These are phyloP conservation scores for Phytopythium litorale DNA, from an alignment of 352 stramenopile genomes.

Conservation along the genomic window DNA sequence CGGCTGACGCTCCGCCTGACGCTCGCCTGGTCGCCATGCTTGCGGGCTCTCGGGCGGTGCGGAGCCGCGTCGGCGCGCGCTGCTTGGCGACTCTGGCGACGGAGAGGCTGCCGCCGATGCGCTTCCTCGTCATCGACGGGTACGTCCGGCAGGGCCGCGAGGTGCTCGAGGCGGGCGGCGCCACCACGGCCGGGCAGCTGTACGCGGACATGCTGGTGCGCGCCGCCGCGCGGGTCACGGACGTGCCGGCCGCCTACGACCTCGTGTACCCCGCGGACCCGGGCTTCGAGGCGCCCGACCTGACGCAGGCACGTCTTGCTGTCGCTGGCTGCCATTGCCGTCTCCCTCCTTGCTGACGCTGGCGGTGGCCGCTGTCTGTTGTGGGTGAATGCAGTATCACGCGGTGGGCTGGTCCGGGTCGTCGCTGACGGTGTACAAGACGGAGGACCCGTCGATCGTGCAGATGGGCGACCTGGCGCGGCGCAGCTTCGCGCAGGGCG, in stretches of 20 bases:
- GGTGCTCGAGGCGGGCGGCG: constrained; percentile 54
- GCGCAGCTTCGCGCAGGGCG: constrained; percentile 35
- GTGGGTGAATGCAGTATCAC: constrained; percentile 38
- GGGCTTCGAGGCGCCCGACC: constrained; percentile 45
- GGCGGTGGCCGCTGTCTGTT: constrained; percentile 2
- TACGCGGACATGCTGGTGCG: constrained; percentile 69
- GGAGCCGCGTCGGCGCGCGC: constrained; percentile 5
- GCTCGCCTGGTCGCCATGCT: background rate
- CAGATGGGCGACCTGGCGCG: constrained; percentile 40
- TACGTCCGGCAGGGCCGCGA: constrained; percentile 59
- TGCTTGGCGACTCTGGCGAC: constrained; percentile 9
- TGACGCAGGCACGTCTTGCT: constrained; percentile 29
- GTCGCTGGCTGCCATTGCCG: background rate
- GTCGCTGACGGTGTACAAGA: constrained; percentile 62
- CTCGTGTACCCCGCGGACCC: constrained; percentile 59
- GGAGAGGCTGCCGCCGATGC: constrained; percentile 14
- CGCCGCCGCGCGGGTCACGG: constrained; percentile 30
- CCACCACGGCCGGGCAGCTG: constrained; percentile 61
- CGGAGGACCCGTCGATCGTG: constrained; percentile 41
- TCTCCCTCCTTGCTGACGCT: background rate
- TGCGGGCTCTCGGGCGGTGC: background rate
- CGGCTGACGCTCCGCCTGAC: background rate
- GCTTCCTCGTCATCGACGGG: constrained; percentile 72
- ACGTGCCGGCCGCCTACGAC: constrained; percentile 41
- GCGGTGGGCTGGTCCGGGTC: constrained; percentile 74